Evolutionary conservation across 2,329 filamentous ascomycete species (phyloP), one percentile per base, ranked within the genome.

Genomic region (Exophiala dermatitidis): DNA sequence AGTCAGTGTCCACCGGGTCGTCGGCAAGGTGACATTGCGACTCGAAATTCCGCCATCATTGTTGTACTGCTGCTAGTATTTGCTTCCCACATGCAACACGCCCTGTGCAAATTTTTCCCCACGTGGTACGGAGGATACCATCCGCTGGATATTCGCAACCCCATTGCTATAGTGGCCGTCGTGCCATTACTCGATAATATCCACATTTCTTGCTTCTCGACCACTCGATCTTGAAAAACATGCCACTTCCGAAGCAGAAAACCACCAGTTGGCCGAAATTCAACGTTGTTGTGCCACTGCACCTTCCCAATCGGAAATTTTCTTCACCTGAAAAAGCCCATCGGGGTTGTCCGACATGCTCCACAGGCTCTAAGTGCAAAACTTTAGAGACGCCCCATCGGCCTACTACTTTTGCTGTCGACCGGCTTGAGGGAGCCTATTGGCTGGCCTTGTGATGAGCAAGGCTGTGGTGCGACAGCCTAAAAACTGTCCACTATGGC

Each of bases 181-280:
- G 55, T 59, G 57, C 55, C 26, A 56, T 59, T 59, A 59, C 37
- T 50, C 53, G 36, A 56, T n/a, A 37, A 53, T 48, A 59, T 54
- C 56, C 56, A 56, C 56, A 32, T 36, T n/a, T 8, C 45, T 19
- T 19, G 38, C 40, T 49, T 45, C 44, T 45, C 43, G 12, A 40
- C 36, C 30, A 12, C 37, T 43, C 42, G 32, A 26, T n/a, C 36
- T 40, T 8, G 36, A 19, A 10, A 34, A 6, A 41, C 38, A 41
- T 41, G 10, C 38, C 38, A 26, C 38, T 5, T 28, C 9, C 12
- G 38, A 41, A 28, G 12, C 38, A 38, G 36, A 34, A n/a, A 19
- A n/a, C 26, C 10, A 12, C 36, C 26, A 26, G 9, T 12, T 28
- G 12, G 19, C 34, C 46, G 7, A 47, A 29, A 50, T 31, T 10